Base-by-base conservation (phyloP, 1,284 basidiomycete species). In the Mycosarcoma maydis region DNA sequence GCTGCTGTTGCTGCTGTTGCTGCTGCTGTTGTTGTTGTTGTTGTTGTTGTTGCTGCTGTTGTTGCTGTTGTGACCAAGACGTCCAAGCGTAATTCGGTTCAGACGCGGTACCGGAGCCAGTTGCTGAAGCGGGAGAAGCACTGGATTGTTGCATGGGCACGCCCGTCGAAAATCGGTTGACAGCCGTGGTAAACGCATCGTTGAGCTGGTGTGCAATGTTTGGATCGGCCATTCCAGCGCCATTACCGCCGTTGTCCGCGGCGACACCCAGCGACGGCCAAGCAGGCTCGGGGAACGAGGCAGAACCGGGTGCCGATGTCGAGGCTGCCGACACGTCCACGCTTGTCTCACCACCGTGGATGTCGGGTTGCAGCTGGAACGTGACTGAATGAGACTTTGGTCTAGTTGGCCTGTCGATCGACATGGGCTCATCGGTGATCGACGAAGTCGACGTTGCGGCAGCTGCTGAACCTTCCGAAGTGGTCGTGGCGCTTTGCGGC, bases 151-250 rank as follows among this genome's bases (percentile, higher is more conserved):
- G 48, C 37, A 60, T 23, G 1, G 57, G 37, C 7, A 68, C 54
- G 8, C 58, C 58, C 0, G 53, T 57, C 10, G 53, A 61, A 26
- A 69, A 58, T 3, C 43, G 49, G 20, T 58, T 62, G 11, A 54
- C 27, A 4, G 58, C 50, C 1, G 46, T 47, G 0, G 58, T 55
- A 32, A 69, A 69, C 3, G 66, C 53, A 16, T 46, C 47, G 37
- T 69, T 57, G 27, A 62, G 41, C 40, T 69, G 58, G 14, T 49
- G 34, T 0, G 54, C 58, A 13, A 58, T 34, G 27, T 55, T 59
- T 7, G 37, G n/a, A 32, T 40, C 48, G 0, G 14, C 8, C 32
- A 34, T 4, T 34, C 22, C 40, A 4, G 39, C 40, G 9, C 19
- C 40, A 11, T 8, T 26, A n/a, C n/a, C 17, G 7, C 8, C 27